phyloP scores from a whole-genome alignment of 805 yeast genomes.

The Clavispora vitiphila region DNA sequence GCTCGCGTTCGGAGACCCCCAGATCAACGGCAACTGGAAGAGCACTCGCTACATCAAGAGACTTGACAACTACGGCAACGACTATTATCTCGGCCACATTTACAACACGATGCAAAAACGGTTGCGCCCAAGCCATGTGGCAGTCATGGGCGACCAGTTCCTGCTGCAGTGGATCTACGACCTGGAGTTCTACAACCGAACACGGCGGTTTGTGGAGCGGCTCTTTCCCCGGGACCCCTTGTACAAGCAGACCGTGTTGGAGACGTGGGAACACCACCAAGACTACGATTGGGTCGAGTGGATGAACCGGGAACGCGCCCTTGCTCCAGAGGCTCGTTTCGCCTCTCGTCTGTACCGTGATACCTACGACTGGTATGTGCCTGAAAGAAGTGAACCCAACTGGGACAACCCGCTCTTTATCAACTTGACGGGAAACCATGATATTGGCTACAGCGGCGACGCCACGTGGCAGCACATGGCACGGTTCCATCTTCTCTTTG shows the following conservation, averaged over 20 bases:
- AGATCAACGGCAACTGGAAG: conserved; percentile 84
- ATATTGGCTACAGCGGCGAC: conserved; percentile 93
- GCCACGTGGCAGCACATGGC: conserved; percentile 88
- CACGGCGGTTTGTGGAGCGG: conserved; percentile 67
- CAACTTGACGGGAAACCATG: conserved; percentile 93
- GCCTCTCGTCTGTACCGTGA: conserved; percentile 43
- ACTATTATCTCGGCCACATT: conserved; percentile 81
- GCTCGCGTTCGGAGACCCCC: conserved; percentile 93
- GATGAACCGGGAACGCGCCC: conserved; percentile 35
- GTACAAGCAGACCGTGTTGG: conserved; percentile 46
- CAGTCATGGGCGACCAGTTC: conserved; percentile 88
- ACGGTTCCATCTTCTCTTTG: conserved; percentile 69
- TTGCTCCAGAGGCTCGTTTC: conserved; percentile 33
- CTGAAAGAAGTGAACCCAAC: conserved; percentile 23
- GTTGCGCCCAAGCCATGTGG: conserved; percentile 71
- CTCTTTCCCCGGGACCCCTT: conserved; percentile 55
- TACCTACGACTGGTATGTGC: conserved; percentile 62
- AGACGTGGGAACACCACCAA: conserved; percentile 45
- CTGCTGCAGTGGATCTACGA: conserved; percentile 94
- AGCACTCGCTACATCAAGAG: conserved; percentile 65
- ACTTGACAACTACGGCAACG: conserved; percentile 86
- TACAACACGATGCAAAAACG: conserved; percentile 59
- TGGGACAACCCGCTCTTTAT: conserved; percentile 62
- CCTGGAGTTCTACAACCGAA: conserved; percentile 77
- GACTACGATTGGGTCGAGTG: conserved; percentile 52